Percentiles rank a stretch among this genome's conserved stretches.
These are phyloP conservation scores for Populus deltoides DNA, from an alignment of 345 rosid genomes.

Conservation along the genomic window DNA sequence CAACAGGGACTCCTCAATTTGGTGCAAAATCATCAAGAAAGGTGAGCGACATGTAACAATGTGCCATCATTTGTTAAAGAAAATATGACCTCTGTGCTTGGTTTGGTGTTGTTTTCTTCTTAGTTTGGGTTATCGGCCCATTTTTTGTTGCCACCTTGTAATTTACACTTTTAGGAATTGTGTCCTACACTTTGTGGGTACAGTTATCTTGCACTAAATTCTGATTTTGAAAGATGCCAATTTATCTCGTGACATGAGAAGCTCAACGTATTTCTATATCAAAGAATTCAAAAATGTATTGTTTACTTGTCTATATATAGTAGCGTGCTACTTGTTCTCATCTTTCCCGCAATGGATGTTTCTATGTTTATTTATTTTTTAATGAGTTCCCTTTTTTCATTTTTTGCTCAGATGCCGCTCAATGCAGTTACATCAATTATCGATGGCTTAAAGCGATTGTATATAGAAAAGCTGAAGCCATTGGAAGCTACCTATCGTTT, in stretches of 20 bases:
- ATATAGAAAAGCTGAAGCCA: conserved; percentile 27
- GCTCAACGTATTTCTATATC: not conserved
- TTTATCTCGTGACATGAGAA: too few relatives aligned
- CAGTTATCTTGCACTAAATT: too few relatives aligned
- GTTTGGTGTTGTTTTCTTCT: not conserved
- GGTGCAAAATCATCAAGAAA: conserved; percentile 56
- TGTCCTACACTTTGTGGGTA: not conserved
- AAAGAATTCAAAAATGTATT: not conserved
- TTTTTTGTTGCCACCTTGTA: not conserved
- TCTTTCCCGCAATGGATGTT: not conserved
- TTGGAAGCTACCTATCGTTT: conserved; percentile 29
- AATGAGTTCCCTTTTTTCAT: not conserved
- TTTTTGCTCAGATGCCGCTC: conserved; percentile 40
- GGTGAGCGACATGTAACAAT: conserved; percentile 32
- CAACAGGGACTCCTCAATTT: conserved; percentile 48
- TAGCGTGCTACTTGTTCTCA: not conserved
- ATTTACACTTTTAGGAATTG: not conserved
- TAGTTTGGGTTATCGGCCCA: not conserved
- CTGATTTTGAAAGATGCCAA: too few relatives aligned
- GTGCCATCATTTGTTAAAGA: not conserved
- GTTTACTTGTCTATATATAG: not conserved
- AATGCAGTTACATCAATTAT: conserved; percentile 29
- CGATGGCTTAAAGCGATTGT: conserved; percentile 32
- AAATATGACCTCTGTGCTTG: not conserved
- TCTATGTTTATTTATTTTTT: not conserved